Conservation (phyloP, 495 filamentous ascomycete genomes). For the Letharia columbiana region DNA sequence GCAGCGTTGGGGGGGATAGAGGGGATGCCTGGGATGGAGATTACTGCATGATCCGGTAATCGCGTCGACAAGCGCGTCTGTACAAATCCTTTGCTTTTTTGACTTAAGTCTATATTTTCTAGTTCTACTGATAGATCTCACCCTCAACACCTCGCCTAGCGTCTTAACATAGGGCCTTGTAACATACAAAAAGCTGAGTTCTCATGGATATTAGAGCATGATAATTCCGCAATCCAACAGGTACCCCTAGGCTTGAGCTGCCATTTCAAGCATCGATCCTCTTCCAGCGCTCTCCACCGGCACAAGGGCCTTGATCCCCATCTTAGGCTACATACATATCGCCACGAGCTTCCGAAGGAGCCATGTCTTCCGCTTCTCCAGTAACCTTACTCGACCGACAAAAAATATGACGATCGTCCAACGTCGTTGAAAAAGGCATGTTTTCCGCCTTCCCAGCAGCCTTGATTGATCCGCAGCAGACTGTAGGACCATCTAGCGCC, state of each 20-base stretch:
- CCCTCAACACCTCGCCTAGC: background rate
- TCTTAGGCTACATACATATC: background rate
- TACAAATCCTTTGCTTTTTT: no score
- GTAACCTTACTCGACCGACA: background rate
- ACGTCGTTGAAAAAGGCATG: background rate
- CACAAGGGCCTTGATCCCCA: background rate
- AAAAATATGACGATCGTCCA: background rate
- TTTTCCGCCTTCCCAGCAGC: background rate
- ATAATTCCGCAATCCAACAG: background rate
- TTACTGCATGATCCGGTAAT: slow-evolving; percentile 3
- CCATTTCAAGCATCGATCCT: background rate
- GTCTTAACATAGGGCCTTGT: background rate
- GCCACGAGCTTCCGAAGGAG: background rate
- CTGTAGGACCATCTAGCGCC: background rate
- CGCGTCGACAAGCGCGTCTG: background rate
- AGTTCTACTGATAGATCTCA: background rate
- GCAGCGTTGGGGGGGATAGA: slow-evolving; percentile 60
- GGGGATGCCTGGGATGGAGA: slow-evolving; percentile 42
- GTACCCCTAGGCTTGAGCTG: background rate
- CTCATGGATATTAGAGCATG: background rate
- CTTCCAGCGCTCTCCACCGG: background rate
- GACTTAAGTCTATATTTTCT: no score
- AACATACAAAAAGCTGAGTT: background rate
- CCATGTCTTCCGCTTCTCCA: background rate
- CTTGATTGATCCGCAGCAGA: background rate